Evolutionary conservation across 306 rosid species (phyloP), one percentile per base, ranked within the genome.

Genomic region (Castanea crenata): DNA sequence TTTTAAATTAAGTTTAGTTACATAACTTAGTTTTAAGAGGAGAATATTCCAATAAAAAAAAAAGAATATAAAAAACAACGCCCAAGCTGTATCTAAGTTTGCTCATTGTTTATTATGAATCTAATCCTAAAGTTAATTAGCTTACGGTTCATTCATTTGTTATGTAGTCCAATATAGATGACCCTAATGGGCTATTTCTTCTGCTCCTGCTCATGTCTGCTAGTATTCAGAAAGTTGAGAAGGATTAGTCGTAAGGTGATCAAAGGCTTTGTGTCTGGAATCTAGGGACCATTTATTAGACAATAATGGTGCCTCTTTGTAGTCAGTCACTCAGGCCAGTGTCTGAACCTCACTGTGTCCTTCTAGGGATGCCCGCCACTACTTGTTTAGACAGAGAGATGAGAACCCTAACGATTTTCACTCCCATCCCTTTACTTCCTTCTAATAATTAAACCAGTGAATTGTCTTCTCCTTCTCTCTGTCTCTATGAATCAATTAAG

Each of bases 231-330:
- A 76, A 86, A 73, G 78, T 69, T 81, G 85, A 83, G 82, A 73
- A 76, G 73, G 89, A 91, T 70, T 59, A 77, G 83, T 83, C 85
- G 75, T 73, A 74, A 82, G 80, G 70, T 69, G 82, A 73, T 20
- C 79, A 65, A 74, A 65, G 67, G 74, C 81, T 79, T 84, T 69
- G 54, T 84, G 78, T 82, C 65, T 57, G 76, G 81, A 79, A 88
- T 82, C 77, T 49, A 76, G 89, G 93, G 90, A 89, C 90, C 90
- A 89, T 86, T 84, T 38, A 80, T 81, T 79, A 75, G 86, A 61
- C 55, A 73, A 58, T 80, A 61, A 27, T 74, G 74, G 77, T 55
- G 63, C 73, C 29, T 44, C 74, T 76, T 76, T 16, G 19, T 31
- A 38, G 69, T 63, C 51, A 44, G 44, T 64, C 62, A 74, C n/a